Evolutionary conservation across 805 yeast genomes (phyloP), one percentile per base, ranked within the genome.

Genomic region (Candida anglica): DNA sequence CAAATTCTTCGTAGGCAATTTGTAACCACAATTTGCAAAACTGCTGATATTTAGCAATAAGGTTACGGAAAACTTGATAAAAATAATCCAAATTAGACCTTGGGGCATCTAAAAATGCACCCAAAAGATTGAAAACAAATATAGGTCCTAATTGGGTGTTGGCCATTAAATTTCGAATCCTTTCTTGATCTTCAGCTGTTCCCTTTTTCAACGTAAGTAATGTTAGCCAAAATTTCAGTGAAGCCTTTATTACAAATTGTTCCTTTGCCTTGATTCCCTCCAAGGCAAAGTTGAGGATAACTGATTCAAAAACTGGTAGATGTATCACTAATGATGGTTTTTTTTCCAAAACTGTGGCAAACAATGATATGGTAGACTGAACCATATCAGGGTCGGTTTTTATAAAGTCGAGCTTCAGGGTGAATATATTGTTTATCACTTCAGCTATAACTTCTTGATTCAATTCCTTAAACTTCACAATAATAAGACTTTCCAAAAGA

Each of bases 61-160:
- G 46, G 2, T 63, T 53, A 30, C 80, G 60, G 37, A 79, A 56
- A 2, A 77, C 47, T 14, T 75, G 78, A 25, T 75, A 75, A 50
- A 66, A 82, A 28, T 62, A 59, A 10, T 78, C 86, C 26, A 81
- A 50, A 38, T 75, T 77, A 0, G 89, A 81, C 42, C 91, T 59
- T 5, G 81, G 52, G 26, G 66, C 59, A 27, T 56, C 50, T 5
- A 75, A 42, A 17, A 80, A 65, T 1, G 66, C 33, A 39, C 35
- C 18, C 18, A 55, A 31, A 22, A 66, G 36, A 47, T 63, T 42
- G 36, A 39, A 31, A 15, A 65, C 47, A 6, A 66, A 43, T 2
- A 37, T 19, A n/a, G 27, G 38, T 3, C 65, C 61, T 19, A 61
- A 37, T 6, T 40, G 37, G 13, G 37, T 50, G 25, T 42, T 51